Evolutionary conservation across 345 rosid species (phyloP), one percentile per base, ranked within the genome.

Genomic region (Geranium rotundifolium): DNA sequence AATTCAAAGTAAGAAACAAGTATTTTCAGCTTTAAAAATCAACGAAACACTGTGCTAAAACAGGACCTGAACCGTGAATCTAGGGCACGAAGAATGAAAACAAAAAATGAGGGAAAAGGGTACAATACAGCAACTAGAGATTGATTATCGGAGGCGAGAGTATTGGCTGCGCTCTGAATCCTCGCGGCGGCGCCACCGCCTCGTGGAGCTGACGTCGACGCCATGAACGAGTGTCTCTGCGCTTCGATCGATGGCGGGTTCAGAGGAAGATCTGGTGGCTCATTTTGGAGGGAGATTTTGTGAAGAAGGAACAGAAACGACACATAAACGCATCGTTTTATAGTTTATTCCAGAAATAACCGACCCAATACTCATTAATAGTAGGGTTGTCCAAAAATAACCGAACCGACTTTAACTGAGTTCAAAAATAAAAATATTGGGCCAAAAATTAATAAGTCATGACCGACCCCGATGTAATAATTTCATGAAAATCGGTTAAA

Each of bases 111-210:
- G 59, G 29, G 7, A 18, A 56, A 46, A 46, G 16, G 15, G 52
- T 46, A 46, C 52, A 46, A 75, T 72, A 92, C 98, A 6, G 76
- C 31, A 27, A 80, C 65, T 46, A 83, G 75, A 59, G 86, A 61
- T 56, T 81, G 78, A 71, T 70, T 80, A 1, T 90, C 99, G 49
- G 76, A 63, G 17, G 62, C 71, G 14, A 88, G 78, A 30, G 73
- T 75, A 17, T 74, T 54, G 17, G 96, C 78, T 0, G 88, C 81
- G 57, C 75, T 75, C 54, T 55, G 81, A 66, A 93, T 75, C 67
- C 83, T 68, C 12, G 82, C 84, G 52, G 65, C 41, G 61, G 77
- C 70, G 16, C 76, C 88, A 9, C 75, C 78, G 46, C 75, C 59
- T 29, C 69, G 71, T n/a, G 79, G 71, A 68, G 76, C 69, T 31